These are phyloP conservation scores for Eucalyptus brandiana DNA, from an alignment of 345 rosid genomes.

Conservation along the genomic window DNA sequence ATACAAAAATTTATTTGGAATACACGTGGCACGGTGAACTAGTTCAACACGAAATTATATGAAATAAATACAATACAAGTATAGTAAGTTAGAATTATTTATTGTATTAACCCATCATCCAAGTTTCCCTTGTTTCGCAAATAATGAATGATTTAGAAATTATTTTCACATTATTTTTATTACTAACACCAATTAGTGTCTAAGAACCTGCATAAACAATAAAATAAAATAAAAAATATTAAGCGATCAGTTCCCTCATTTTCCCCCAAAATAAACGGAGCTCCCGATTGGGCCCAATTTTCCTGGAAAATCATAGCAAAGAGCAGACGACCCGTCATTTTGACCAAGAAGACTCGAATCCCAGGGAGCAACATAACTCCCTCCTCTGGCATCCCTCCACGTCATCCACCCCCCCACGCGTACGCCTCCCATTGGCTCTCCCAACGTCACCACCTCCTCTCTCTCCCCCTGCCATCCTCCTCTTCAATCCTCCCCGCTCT, in stretches of 20 bases:
- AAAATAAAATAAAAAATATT: too few species aligned
- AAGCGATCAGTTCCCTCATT: too few species aligned
- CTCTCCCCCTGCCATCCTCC: not conserved
- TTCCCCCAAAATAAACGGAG: too few species aligned
- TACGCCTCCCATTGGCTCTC: not conserved
- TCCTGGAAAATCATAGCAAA: not conserved
- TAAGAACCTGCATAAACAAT: too few species aligned
- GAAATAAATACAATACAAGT: not conserved
- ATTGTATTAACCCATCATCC: not conserved
- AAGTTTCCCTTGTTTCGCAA: accelerated
- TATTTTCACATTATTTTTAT: too few species aligned
- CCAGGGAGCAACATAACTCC: not conserved
- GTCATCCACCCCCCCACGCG: not conserved
- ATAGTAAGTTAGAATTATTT: not conserved
- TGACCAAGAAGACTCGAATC: not conserved
- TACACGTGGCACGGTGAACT: not conserved
- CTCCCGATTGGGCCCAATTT: not conserved
- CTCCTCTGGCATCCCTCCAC: not conserved
- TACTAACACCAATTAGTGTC: too few species aligned
- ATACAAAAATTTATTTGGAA: too few species aligned
- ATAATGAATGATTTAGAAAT: too few species aligned
- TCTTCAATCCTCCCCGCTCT: not conserved
- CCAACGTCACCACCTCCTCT: not conserved
- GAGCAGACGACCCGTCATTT: not conserved
- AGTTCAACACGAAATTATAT: not conserved